Base-by-base conservation (phyloP, 768 basidiomycete species). In the Lentinula guzmanii region DNA sequence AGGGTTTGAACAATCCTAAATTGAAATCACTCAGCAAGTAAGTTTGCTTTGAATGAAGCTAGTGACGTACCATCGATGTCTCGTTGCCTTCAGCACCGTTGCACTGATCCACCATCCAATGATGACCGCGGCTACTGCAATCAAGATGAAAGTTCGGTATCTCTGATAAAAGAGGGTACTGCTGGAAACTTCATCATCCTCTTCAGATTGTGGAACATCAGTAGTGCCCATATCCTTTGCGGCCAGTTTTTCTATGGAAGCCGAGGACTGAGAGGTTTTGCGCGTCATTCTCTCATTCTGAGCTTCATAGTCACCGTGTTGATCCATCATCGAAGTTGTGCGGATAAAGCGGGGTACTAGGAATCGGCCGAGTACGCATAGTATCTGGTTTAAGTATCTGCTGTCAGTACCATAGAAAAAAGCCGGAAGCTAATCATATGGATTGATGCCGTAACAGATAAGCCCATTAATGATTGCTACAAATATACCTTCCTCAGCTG, bases 61-160 rank as follows among this genome's bases (percentile, higher is more conserved):
- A 5, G 21, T 10, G 18, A 69, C 76, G 63, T 74, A 84, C 90
- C 91, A 94, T 76, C 90, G 79, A 71, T 83, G 86, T 56, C 91
- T 83, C 3, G 92, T 93, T 5, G 79, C 84, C 58, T 76, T 66
- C 53, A 93, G 73, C 11, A 91, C 70, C 0, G 84, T 91, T 8
- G 91, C 74, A 62, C 86, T 87, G 39, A 94, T 86, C 91, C 91
- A 94, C 91, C 91, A 94, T 45, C 82, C 91, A 46, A 93, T 75
- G 65, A 94, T 90, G 54, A 86, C 69, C 11, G 77, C 67, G 9
- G 86, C 87, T 0, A 87, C 64, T 15, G 66, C 83, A 52, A 71
- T 72, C 39, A 92, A 75, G 52, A 85, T 69, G 65, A 74, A 74
- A n/a, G 79, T 77, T 11, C 80, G 76, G 58, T 72, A 65, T 60